Evolutionary conservation across 2,329 filamentous ascomycete species (phyloP).

Genomic region (Tricladium varicosporioides): DNA sequence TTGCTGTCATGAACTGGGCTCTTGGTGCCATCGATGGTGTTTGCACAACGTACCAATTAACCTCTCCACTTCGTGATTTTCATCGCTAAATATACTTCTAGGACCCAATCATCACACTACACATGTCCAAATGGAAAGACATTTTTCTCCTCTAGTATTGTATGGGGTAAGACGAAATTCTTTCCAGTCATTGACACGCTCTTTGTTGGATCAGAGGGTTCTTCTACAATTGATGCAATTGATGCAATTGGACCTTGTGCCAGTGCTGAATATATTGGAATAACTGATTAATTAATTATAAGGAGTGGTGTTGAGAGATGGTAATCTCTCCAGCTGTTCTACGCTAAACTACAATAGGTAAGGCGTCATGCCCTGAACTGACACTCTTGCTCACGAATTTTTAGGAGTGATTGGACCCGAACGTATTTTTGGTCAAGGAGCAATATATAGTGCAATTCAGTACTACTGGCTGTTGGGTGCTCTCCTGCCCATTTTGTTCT

Average conservation of each 20-base stretch:
- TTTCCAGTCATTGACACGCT: too few relatives aligned
- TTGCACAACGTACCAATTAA: constrained; percentile 55
- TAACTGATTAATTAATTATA: too few relatives aligned
- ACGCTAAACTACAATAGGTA: too few relatives aligned
- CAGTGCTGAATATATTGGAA: too few relatives aligned
- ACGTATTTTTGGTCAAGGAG: constrained; percentile 65
- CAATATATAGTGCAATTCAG: constrained; percentile 62
- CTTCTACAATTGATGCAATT: too few relatives aligned
- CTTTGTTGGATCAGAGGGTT: too few relatives aligned
- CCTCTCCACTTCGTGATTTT: too few relatives aligned
- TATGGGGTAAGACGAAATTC: constrained; percentile 71
- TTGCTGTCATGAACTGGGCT: constrained; percentile 60
- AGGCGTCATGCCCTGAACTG: too few relatives aligned
- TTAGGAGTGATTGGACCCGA: constrained; percentile 66
- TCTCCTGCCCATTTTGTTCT: constrained; percentile 60
- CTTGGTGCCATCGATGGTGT: constrained; percentile 60
- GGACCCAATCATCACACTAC: constrained; percentile 55
- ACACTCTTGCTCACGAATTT: too few relatives aligned
- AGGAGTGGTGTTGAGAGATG: too few relatives aligned
- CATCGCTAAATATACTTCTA: constrained; percentile 34
- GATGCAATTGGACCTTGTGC: too few relatives aligned
- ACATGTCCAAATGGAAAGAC: constrained; percentile 60
- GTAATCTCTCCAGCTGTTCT: too few relatives aligned
- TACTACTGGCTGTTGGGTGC: constrained; percentile 74
- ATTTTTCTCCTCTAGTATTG: constrained; percentile 62